Evolutionary conservation across 495 filamentous ascomycete genomes (phyloP).

Genomic region (Entonaema liquescens): DNA sequence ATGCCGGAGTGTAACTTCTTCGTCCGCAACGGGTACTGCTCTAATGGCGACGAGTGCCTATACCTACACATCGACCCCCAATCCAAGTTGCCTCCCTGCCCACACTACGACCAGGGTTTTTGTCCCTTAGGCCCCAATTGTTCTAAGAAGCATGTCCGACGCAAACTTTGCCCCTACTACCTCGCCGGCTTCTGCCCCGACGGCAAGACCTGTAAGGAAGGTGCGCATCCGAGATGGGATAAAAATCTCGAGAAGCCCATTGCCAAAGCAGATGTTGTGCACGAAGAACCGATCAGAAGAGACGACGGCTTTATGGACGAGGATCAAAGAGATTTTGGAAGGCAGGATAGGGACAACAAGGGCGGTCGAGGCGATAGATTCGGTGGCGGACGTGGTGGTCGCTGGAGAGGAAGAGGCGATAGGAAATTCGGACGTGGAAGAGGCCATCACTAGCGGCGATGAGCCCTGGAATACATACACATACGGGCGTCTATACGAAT

Average conservation of each 20-base stretch:
- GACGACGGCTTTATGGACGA: constrained; percentile 56
- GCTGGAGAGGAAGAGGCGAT: constrained; percentile 49
- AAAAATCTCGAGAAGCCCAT: constrained; percentile 75
- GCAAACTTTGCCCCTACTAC: constrained; percentile 83
- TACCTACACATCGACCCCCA: constrained; percentile 93
- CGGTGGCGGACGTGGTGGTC: constrained; percentile 41
- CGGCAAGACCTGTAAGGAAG: constrained; percentile 75
- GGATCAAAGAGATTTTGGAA: constrained; percentile 59
- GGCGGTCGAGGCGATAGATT: constrained; percentile 50
- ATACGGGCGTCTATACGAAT: neutral
- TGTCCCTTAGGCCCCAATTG: constrained; percentile 89
- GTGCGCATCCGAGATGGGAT: constrained; percentile 85
- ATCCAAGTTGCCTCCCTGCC: constrained; percentile 81
- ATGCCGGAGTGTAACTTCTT: constrained; percentile 98
- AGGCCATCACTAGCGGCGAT: constrained; percentile 39
- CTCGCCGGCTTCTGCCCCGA: constrained; percentile 95
- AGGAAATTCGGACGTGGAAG: constrained; percentile 47
- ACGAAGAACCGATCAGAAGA: constrained; percentile 64
- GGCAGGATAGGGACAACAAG: constrained; percentile 59
- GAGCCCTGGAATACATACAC: neutral
- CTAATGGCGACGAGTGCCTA: constrained; percentile 94
- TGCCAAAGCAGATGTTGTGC: constrained; percentile 66
- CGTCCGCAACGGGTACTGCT: constrained; percentile 88
- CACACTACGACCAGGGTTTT: constrained; percentile 95
- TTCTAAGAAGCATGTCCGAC: constrained; percentile 82